Base-by-base conservation (phyloP, 805 yeast genomes). In the Pichia cephalocereana region DNA sequence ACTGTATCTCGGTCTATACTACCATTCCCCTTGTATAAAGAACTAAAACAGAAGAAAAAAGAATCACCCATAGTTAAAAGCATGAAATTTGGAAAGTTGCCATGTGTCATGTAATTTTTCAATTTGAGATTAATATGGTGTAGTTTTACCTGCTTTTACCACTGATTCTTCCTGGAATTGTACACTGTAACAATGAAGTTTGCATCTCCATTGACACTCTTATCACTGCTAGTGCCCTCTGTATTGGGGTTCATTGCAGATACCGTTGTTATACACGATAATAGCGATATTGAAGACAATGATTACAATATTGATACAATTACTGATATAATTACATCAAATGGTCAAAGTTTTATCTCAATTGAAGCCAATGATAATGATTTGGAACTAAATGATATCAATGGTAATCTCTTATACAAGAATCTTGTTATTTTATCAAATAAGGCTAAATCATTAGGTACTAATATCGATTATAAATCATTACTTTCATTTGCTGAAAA, bases 361-460 rank as follows among this genome's bases (percentile, higher is more conserved):
- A 15, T 32, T 32, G n/a, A 32, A 7, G 37, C 37, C 7, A 12
- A 15, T 7, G 37, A 32, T 32, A 32, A 32, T 15, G 37, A 32
- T 2, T 37, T 37, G 7, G 38, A 37, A 17, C 60, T 79, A 47
- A 60, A 69, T 51, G 60, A 48, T 37, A 8, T 59, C 39, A 71
- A 69, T 45, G 81, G 75, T 38, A 66, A 62, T 32, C 71, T 74
- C 51, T 44, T 62, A 12, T 82, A 71, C 56, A 80, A 80, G 54
- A 79, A 81, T 56, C 53, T 84, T 46, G 59, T 86, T 28, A 49
- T 85, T 18, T 70, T 82, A 43, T 89, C 91, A 15, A 67, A 77
- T 7, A 73, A 77, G 52, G 68, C 75, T 40, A 79, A 61, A 55
- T 62, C 62, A 26, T 53, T 75, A 4, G 66, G 69, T 17, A 58